phyloP scores from a whole-genome alignment of 2,329 filamentous ascomycete species.

The Lasiodiplodia theobromae region DNA sequence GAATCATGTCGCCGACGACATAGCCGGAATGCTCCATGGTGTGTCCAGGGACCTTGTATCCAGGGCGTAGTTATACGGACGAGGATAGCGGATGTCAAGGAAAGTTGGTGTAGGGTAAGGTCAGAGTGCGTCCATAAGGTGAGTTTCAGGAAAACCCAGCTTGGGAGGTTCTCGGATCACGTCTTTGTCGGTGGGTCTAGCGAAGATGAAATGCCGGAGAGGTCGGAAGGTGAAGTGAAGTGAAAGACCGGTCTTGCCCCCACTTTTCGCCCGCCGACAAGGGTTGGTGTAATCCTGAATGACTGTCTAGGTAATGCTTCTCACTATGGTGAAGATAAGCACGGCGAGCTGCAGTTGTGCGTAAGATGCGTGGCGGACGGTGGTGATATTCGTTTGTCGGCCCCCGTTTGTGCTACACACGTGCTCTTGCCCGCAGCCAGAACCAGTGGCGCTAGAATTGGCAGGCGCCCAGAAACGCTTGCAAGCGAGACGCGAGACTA shows the following conservation, averaged over 20 bases:
- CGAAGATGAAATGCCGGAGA: background rate
- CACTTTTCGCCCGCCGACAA: background rate
- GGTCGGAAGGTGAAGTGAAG: background rate
- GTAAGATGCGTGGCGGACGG: background rate
- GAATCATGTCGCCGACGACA: conserved; percentile 43
- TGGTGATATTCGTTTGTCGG: conserved; percentile 10
- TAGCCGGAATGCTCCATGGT: conserved; percentile 36
- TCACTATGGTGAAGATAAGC: background rate
- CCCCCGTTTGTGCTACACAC: conserved; percentile 6
- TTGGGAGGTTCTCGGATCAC: background rate
- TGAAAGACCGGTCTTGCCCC: background rate
- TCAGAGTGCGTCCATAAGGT: conserved; percentile 15
- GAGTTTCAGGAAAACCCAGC: background rate
- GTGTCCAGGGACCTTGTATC: background rate
- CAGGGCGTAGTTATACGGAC: background rate
- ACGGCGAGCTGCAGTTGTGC: background rate
- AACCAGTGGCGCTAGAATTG: background rate
- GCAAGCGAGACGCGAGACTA: background rate
- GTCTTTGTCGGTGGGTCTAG: background rate
- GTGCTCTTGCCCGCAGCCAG: conserved; percentile 2
- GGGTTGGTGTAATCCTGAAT: background rate
- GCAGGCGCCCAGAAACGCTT: background rate
- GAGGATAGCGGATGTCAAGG: background rate
- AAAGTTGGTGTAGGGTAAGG: background rate
- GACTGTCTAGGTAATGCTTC: background rate